Conservation (phyloP, 2,329 filamentous ascomycete species). For the Exophiala sp. region DNA sequence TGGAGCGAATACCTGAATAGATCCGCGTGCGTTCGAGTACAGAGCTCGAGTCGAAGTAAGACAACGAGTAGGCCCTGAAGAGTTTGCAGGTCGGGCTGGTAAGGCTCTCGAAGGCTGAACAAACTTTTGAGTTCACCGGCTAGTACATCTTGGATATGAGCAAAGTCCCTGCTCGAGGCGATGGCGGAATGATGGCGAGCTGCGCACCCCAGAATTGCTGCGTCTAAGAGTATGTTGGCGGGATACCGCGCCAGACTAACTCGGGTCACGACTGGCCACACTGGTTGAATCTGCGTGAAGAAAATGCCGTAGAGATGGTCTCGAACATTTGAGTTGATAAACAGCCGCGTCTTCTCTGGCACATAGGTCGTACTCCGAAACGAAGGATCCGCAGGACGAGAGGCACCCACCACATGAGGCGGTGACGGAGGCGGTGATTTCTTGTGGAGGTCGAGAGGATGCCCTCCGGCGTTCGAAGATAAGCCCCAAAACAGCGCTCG, state of each 20-base stretch:
- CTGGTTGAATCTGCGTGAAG: slow-evolving; percentile 2
- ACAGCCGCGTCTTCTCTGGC: not conserved
- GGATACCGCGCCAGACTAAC: not conserved
- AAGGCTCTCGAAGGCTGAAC: slow-evolving; percentile 3
- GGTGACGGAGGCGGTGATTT: not conserved
- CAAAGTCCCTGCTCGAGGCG: slow-evolving; percentile 2
- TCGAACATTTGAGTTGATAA: not conserved
- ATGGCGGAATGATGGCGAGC: slow-evolving; percentile 6
- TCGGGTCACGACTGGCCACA: not conserved
- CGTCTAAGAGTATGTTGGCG: not conserved
- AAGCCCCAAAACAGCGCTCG: slow-evolving; percentile 9
- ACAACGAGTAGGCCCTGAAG: not conserved
- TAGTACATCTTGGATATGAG: slow-evolving; percentile 2
- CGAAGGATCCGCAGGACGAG: not conserved
- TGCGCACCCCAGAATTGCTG: slow-evolving; percentile 1
- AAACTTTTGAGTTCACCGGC: not conserved
- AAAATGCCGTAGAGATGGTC: slow-evolving; percentile 1
- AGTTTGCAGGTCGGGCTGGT: slow-evolving; percentile 3
- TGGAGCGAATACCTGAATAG: not conserved
- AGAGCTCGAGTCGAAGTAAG: not conserved
- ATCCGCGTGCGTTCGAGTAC: not conserved
- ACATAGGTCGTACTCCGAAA: not conserved
- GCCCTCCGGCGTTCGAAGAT: slow-evolving; percentile 4
- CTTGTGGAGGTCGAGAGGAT: slow-evolving; percentile 2
- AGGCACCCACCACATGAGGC: not conserved